A percentile compares a stretch with the other conserved stretches of the same genome.
Conservation (phyloP, 2,329 filamentous ascomycete genomes). For the Colletotrichum camelliae region DNA sequence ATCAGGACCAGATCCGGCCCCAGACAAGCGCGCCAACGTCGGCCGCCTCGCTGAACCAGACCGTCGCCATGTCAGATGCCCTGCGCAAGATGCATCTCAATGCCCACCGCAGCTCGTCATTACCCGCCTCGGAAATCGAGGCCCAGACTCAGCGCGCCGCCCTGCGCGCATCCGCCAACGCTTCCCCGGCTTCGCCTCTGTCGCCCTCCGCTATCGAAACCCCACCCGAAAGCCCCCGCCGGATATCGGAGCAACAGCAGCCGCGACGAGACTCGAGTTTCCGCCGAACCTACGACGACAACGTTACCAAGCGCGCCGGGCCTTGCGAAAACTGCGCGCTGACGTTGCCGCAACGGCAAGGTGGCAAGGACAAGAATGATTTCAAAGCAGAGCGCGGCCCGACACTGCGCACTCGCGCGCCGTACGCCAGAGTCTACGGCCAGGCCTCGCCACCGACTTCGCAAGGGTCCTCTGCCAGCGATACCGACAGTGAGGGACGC, state of each 20-base stretch:
- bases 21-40: constrained; percentile 44
- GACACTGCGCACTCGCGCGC: constrained; percentile 64
- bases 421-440: constrained; percentile 64
- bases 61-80: constrained; percentile 49
- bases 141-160: constrained; percentile 47
- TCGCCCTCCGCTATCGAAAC: constrained; percentile 56
- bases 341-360: constrained; percentile 61
- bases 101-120: constrained; percentile 46
- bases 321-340: constrained; percentile 74
- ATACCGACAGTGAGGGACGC: constrained; percentile 58
- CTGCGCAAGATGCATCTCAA: constrained; percentile 52
- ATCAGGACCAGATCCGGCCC: constrained; percentile 37
- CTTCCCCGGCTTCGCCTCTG: constrained; percentile 31
- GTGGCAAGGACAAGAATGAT: constrained; percentile 28
- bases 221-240: constrained; percentile 61
- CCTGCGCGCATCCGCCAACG: constrained; percentile 42
- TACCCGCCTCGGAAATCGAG: constrained; percentile 50
- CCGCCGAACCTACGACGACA: constrained; percentile 67
- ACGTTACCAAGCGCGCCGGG: constrained; percentile 66
- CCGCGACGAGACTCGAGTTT: constrained; percentile 63
- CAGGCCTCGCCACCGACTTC: constrained; percentile 59
- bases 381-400: constrained; percentile 51
- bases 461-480: constrained; percentile 51
- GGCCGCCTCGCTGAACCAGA: constrained; percentile 24
- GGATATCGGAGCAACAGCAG: constrained; percentile 38